phyloP scores from a whole-genome alignment of 116 monocot genomes.

The Dioscorea cayenensis region DNA sequence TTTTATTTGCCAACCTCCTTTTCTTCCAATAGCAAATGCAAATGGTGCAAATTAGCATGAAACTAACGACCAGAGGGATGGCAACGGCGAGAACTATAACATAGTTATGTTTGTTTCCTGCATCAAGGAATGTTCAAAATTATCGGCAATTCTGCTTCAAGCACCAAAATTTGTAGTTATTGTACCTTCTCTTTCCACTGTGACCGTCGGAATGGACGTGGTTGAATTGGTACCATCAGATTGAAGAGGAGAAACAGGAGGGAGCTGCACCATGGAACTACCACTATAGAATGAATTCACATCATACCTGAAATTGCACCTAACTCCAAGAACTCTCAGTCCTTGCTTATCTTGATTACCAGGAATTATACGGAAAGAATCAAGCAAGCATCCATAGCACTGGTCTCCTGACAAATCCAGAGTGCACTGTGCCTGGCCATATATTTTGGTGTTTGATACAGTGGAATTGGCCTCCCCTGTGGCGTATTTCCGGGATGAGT shows the following conservation, averaged over 20 bases:
- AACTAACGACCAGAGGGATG: neutral
- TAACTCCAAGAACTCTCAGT: neutral
- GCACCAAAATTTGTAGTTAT: neutral
- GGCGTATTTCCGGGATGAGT: constrained; percentile 2
- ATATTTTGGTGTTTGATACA: neutral
- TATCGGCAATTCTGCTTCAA: neutral
- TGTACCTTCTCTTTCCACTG: neutral
- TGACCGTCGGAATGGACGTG: no score
- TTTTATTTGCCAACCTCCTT: neutral
- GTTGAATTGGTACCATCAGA: neutral
- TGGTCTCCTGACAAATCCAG: neutral
- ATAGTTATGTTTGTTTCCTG: neutral
- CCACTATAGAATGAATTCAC: neutral
- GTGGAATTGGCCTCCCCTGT: constrained; percentile 4
- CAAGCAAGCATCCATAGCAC: constrained; percentile 8
- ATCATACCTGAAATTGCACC: constrained; percentile 7
- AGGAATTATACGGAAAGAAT: neutral
- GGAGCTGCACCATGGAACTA: neutral
- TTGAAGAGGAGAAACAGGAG: neutral
- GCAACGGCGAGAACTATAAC: neutral
- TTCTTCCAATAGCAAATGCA: neutral
- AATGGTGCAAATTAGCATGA: neutral
- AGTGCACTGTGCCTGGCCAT: constrained; percentile 16
- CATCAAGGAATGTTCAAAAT: neutral
- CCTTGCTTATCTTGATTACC: neutral